These are phyloP conservation scores for Chaetomium globosum DNA, from an alignment of 2,329 filamentous ascomycete genomes.

Conservation along the genomic window DNA sequence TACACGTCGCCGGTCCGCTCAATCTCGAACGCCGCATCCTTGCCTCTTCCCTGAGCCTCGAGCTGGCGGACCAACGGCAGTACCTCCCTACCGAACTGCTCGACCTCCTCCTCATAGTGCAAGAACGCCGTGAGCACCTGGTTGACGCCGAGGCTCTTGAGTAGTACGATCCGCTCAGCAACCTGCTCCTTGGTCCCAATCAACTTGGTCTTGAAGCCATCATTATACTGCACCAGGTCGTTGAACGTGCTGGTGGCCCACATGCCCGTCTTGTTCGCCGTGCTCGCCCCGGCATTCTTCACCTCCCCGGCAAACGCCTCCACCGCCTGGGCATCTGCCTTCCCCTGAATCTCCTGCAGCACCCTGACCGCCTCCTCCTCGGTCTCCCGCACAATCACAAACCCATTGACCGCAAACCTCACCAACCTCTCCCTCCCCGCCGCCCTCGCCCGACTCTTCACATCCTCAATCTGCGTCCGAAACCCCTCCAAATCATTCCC, in stretches of 20 bases:
- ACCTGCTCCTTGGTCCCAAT: slow-evolving; percentile 12
- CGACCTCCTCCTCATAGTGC: slow-evolving; percentile 11
- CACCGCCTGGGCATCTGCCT: slow-evolving; percentile 9
- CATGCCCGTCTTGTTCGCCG: slow-evolving; percentile 12
- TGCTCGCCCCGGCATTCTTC: slow-evolving; percentile 8
- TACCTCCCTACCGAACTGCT: slow-evolving; percentile 10
- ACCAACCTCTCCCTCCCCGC: neutral
- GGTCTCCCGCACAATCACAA: slow-evolving; percentile 9
- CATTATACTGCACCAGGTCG: slow-evolving; percentile 10
- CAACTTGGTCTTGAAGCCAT: slow-evolving; percentile 12
- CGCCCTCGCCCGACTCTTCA: neutral
- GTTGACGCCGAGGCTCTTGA: slow-evolving; percentile 8
- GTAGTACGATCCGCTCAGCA: slow-evolving; percentile 10
- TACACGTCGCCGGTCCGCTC: slow-evolving; percentile 6
- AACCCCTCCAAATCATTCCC: slow-evolving; percentile 14
- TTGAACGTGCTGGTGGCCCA: slow-evolving; percentile 13
- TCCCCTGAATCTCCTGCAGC: slow-evolving; percentile 9
- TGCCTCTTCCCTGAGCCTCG: neutral
- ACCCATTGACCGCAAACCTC: slow-evolving; percentile 11
- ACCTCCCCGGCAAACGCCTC: slow-evolving; percentile 9
- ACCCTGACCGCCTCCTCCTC: slow-evolving; percentile 7
- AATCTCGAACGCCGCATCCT: slow-evolving; percentile 5
- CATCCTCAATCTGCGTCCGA: slow-evolving; percentile 10
- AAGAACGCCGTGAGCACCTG: slow-evolving; percentile 7
- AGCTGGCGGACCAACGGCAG: slow-evolving; percentile 11